Conservation (phyloP, 805 yeast species). For the Wickerhamomyces ciferrii region DNA sequence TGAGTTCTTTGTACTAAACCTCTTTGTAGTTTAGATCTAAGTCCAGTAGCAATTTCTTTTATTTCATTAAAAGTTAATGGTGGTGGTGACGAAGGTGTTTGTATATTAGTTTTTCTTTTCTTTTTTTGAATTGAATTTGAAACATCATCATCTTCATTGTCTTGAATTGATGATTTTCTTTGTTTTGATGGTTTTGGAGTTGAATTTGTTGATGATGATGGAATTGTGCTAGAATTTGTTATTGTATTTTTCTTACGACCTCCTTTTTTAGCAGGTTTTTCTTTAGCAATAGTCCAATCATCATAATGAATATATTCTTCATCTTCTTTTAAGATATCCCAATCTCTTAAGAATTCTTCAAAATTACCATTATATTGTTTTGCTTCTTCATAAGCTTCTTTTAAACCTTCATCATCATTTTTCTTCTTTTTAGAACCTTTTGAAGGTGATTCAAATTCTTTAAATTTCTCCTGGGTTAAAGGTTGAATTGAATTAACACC, state of each 20-base stretch:
- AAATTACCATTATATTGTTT: not conserved
- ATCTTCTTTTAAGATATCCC: not conserved
- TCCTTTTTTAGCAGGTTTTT: not conserved
- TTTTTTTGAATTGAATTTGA: too few species aligned
- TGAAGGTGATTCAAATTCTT: not conserved
- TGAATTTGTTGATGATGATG: too few species aligned
- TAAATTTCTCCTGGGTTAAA: not conserved
- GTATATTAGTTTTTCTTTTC: not conserved
- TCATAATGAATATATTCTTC: not conserved
- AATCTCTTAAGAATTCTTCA: not conserved
- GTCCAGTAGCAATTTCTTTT: conserved; percentile 6
- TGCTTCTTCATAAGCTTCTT: not conserved
- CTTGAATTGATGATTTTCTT: not conserved
- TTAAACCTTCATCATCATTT: not conserved
- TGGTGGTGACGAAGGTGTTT: not conserved
- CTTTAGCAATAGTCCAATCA: not conserved
- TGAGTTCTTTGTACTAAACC: conserved; percentile 39
- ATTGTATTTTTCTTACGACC: not conserved
- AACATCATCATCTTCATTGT: too few species aligned
- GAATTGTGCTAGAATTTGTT: too few species aligned
- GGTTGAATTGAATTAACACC: not conserved
- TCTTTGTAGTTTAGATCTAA: conserved; percentile 43
- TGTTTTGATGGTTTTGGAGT: not conserved
- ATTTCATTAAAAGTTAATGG: not conserved
- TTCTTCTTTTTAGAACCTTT: not conserved